Percentiles rank a stretch among this genome's conserved stretches.
Evolutionary conservation across 108 stramenopile species (phyloP).

Genomic region (Epithemia pelagica): DNA sequence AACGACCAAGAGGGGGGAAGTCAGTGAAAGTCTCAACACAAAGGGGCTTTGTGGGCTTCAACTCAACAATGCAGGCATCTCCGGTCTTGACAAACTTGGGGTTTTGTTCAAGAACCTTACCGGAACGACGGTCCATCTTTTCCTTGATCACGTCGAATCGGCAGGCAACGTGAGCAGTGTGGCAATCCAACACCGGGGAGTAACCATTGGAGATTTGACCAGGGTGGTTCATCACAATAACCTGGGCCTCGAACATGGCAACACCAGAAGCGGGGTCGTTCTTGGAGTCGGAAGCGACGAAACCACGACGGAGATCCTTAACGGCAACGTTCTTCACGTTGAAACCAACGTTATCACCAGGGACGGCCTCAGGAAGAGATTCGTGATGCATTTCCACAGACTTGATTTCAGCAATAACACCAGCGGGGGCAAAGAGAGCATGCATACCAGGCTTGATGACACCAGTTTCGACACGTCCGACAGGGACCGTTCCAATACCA

Average conservation of each 20-base stretch:
- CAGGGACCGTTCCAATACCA: conserved; percentile 91
- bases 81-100: conserved; percentile 87
- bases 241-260: conserved; percentile 77
- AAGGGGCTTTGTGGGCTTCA: conserved; percentile 86
- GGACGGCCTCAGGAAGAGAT: conserved; percentile 66
- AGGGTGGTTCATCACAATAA: conserved; percentile 94
- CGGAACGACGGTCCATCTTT: conserved; percentile 90
- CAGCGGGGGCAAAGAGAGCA: conserved; percentile 75
- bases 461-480: conserved; percentile 94
- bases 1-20: conserved; percentile 88
- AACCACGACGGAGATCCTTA: conserved; percentile 85
- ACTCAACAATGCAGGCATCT: conserved; percentile 84
- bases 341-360: conserved; percentile 96
- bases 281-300: conserved; percentile 81
- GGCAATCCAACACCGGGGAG: conserved; percentile 89
- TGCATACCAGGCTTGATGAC: conserved; percentile 87
- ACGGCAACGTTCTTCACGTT: conserved; percentile 88
- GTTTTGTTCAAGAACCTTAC: conserved; percentile 78
- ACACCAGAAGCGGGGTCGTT: conserved; percentile 55
- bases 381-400: conserved; percentile 96
- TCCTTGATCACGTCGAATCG: conserved; percentile 75
- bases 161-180: conserved; percentile 94
- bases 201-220: conserved; percentile 91
- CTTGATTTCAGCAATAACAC: conserved; percentile 74
- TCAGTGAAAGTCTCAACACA: conserved; percentile 89